Evolutionary conservation across 1,284 basidiomycete genomes (phyloP).

Genomic region (Irpex sp.): DNA sequence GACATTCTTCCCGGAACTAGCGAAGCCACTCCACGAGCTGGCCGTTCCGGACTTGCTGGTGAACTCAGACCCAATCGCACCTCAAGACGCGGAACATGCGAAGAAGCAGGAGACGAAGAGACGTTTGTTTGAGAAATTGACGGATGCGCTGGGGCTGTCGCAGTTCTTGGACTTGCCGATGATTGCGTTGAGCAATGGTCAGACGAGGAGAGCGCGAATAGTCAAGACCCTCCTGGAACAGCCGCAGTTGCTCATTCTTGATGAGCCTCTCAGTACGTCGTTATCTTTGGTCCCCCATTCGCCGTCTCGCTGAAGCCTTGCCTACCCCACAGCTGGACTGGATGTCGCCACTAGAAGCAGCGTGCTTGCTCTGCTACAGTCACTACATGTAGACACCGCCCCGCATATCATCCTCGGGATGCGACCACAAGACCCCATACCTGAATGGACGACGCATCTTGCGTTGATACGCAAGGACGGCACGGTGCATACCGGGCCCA

Average conservation of each 20-base stretch:
- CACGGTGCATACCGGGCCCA: slow-evolving; percentile 26
- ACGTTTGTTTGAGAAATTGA: slow-evolving; percentile 46
- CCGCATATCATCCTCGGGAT: slow-evolving; percentile 71
- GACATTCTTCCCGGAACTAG: slow-evolving; percentile 59
- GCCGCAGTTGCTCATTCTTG: slow-evolving; percentile 75
- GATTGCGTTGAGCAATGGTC: slow-evolving; percentile 87
- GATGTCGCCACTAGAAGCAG: slow-evolving; percentile 57
- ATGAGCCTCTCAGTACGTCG: slow-evolving; percentile 77
- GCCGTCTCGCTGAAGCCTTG: not conserved
- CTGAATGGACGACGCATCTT: slow-evolving; percentile 81
- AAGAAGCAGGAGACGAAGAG: slow-evolving; percentile 25
- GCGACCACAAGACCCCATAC: slow-evolving; percentile 77
- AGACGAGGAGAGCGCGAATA: slow-evolving; percentile 86
- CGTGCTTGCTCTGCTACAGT: slow-evolving; percentile 56
- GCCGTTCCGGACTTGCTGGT: slow-evolving; percentile 25
- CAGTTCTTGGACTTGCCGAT: slow-evolving; percentile 76
- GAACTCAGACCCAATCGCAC: slow-evolving; percentile 19
- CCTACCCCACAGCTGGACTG: slow-evolving; percentile 58
- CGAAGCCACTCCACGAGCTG: slow-evolving; percentile 25
- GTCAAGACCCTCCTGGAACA: slow-evolving; percentile 70
- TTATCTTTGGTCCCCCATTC: not conserved
- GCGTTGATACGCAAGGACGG: slow-evolving; percentile 47
- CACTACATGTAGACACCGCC: slow-evolving; percentile 44
- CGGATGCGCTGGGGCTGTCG: slow-evolving; percentile 51
- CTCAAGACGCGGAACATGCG: slow-evolving; percentile 19